Base-by-base conservation (phyloP, 2,329 filamentous ascomycete genomes). In the Botrytis galanthina region DNA sequence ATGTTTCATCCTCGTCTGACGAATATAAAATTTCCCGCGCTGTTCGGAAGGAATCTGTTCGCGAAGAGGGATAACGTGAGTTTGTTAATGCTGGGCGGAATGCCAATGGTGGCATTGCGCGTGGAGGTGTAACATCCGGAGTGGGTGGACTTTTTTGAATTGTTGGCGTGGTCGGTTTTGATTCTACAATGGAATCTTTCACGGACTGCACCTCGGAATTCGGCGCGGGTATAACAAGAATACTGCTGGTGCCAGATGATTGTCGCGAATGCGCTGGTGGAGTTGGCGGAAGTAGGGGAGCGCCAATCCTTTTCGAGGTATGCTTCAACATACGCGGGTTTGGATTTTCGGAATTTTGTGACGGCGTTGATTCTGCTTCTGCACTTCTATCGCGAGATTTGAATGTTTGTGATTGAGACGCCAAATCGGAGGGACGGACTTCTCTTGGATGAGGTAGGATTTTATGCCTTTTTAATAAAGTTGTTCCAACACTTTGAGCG, bases 51-150 rank as follows among this genome's bases (percentile, higher is more conserved):
- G 92, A 94, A 71, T 91, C 90, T 35, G 90, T 86, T 42, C 80
- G 78, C 29, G 80, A 81, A 8, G 80, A 81, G 22, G 79, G 77
- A 69, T 80, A 79, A 73, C 87, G 86, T 75, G 90, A 86, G 75
- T 82, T 82, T 62, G 85, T 78, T 26, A 71, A 37, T 51, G 81
- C 80, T 29, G 87, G 86, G 46, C 87, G 86, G 63, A 84, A 79
- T 71, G 83, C 79, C 78, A 83, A 84, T 20, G 85, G 82, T 26
- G 85, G 82, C 73, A 84, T 85, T 54, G 81, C 81, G 66, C 89
- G 87, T 51, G 92, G 92, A 70, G 92, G 92, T 26, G 92, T 94
- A 63, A 92, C 87, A 82, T 94, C 92, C 48, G 92, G 92, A 4
- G 92, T 94, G 46, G 91, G 92, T 26, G 91, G 91, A 78, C 89